Evolutionary conservation across 495 filamentous ascomycete genomes (phyloP), one percentile per base, ranked within the genome.

Genomic region (Aspergillus incahuasiensis): DNA sequence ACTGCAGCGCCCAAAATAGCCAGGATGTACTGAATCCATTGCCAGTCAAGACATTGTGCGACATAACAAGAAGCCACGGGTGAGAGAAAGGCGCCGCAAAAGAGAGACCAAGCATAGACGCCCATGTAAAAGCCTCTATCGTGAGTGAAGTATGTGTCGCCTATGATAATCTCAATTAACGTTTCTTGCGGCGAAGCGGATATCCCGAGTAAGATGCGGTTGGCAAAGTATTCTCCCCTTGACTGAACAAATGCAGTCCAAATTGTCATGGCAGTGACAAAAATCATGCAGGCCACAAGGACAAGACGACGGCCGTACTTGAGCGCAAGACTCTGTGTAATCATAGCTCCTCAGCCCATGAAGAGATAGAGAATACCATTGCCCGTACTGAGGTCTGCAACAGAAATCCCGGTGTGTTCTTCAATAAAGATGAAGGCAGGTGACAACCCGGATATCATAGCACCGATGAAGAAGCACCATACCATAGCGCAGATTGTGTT

Each of bases 81-180:
- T 3, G 47, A 75, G 40, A 83, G 68, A 62, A 77, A 82, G 48
- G 77, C 77, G 48, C 73, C 73, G 0, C 72, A 73, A 5, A 66
- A 73, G 19, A 84, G 64, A 21, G 71, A 66, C 40, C 77, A 73
- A 4, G 64, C 75, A 57, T 84, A 84, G 48, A 77, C 58, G 6
- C 73, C 76, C 66, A 82, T 76, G 55, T 78, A 78, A 19, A 68
- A 68, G 1, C 77, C 79, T 20, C 81, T 62, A 52, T 82, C 74
- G 55, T 82, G 80, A 5, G 76, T 70, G 58, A 82, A 84, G 54
- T 71, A 79, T 20, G 79, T 63, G 56, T 82, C 79, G 0, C 74
- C 70, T 49, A 80, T 72, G 32, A 56, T 71, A 15, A 77, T 77
- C 65, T 80, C 79, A 20, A 65, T 70, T 20, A 79, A 62, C 19